These are phyloP conservation scores for Triangularia setosa DNA, from an alignment of 2,329 filamentous ascomycete genomes.

Conservation along the genomic window DNA sequence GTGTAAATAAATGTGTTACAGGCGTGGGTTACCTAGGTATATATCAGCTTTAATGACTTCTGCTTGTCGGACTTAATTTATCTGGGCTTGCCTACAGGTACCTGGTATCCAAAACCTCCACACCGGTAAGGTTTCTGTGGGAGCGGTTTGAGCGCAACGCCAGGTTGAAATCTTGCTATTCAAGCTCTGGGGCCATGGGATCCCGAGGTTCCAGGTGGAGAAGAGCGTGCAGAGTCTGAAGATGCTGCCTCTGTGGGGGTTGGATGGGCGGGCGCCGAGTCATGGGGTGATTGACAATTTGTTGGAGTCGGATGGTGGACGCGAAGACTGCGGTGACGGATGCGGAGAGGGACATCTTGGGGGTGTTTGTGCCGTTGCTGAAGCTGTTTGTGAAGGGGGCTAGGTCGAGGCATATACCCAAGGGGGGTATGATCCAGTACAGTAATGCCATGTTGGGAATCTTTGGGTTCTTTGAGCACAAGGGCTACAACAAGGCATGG, in stretches of 20 bases:
- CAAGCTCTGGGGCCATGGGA: too few species aligned
- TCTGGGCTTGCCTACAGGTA: too few species aligned
- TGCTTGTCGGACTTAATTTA: too few species aligned
- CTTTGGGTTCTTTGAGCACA: constrained; percentile 44
- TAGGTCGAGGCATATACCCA: constrained; percentile 38
- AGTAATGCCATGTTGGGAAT: constrained; percentile 44
- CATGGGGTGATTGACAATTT: constrained; percentile 52
- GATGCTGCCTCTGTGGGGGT: constrained; percentile 50
- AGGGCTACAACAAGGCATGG: constrained; percentile 47
- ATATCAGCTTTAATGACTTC: too few species aligned
- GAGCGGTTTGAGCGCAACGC: too few species aligned
- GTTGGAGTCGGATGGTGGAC: constrained; percentile 47
- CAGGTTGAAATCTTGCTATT: too few species aligned
- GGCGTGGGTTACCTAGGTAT: too few species aligned
- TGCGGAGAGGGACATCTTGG: constrained; percentile 43
- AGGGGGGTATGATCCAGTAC: constrained; percentile 39
- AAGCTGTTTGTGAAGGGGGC: constrained; percentile 42
- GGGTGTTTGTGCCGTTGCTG: constrained; percentile 50
- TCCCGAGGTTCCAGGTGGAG: constrained; percentile 54
- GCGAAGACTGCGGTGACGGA: constrained; percentile 36
- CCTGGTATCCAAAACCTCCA: too few species aligned
- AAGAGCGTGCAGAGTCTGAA: constrained; percentile 52
- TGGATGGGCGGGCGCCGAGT: constrained; percentile 49
- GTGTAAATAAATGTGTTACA: too few species aligned
- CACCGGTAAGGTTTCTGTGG: too few species aligned